Conservation (phyloP, 345 rosid species). For the Syzygium aromaticum region DNA sequence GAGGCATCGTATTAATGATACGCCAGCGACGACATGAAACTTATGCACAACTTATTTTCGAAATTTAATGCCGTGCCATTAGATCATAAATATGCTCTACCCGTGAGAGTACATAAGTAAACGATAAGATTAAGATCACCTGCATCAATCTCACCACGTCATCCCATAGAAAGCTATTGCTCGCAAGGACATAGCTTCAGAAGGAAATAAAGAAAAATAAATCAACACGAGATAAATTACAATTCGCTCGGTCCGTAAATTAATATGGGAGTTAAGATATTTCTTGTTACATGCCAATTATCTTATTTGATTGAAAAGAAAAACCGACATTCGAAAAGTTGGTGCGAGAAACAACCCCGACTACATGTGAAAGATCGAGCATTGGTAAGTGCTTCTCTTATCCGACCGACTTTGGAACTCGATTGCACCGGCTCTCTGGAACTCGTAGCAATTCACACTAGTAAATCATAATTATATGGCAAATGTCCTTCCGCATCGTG, state of each 20-base stretch:
- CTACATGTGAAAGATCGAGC: too few species aligned
- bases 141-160: too few species aligned
- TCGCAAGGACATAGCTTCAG: neutral
- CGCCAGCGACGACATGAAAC: neutral
- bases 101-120: too few species aligned
- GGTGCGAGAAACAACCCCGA: too few species aligned
- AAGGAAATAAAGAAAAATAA: neutral
- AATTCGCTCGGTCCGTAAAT: neutral
- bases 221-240: neutral
- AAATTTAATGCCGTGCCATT: neutral
- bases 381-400: neutral
- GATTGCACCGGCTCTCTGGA: neutral
- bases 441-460: neutral
- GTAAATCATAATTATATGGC: too few species aligned
- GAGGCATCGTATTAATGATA: neutral
- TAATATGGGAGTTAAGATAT: neutral
- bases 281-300: fast-evolving
- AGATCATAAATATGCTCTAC: neutral
- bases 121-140: too few species aligned
- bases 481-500: fast-evolving
- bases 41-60: neutral
- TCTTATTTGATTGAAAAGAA: neutral
- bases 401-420: neutral
- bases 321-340: too few species aligned
- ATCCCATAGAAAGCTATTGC: too few species aligned